Base-by-base conservation (phyloP, 495 filamentous ascomycete genomes). In the Talaromyces adpressus region DNA sequence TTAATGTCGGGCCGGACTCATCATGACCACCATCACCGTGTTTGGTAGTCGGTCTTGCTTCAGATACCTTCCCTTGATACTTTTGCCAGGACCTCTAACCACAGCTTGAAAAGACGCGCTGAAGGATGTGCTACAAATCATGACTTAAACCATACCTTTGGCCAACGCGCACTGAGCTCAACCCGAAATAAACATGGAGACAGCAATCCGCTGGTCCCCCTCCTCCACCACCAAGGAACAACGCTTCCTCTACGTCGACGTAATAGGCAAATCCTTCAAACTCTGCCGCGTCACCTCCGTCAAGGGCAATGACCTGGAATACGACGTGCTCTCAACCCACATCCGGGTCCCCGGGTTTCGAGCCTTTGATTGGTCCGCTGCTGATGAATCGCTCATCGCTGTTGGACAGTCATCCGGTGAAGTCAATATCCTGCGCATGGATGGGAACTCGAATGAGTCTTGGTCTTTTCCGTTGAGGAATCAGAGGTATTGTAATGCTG, bases 321-420 rank as follows among this genome's bases (percentile, higher is more conserved):
- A 88, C 77, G 79, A 87, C 62, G 84, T 85, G 56, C 67, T 91
- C 2, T 85, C 87, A 8, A 89, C 88, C 41, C 86, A 91, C 66
- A 84, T 85, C 65, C 91, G 92, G 68, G 84, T 97, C 18, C 92
- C 92, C n/a, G 80, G 84, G 7, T 88, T 96, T 69, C 91, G 88
- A 58, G 91, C 93, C 29, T 97, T 96, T 75, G 94, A 98, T 77
- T 98, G 95, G 94, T 96, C 95, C 0, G 88, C 91, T 9, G 79
- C 82, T 18, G 81, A 91, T 65, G 85, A 85, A 73, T 87, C 87
- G 57, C 79, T 98, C 49, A 84, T 97, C 49, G 92, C 89, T 29
- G 85, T 98, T 16, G 94, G 94, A 29, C 89, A 91, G 66, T 83
- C 86, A 11, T 91, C 89, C 57, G 95, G 94, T 32, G 87, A 94